Evolutionary conservation across 306 rosid species (phyloP).

Genomic region (Cucurbita maxima): DNA sequence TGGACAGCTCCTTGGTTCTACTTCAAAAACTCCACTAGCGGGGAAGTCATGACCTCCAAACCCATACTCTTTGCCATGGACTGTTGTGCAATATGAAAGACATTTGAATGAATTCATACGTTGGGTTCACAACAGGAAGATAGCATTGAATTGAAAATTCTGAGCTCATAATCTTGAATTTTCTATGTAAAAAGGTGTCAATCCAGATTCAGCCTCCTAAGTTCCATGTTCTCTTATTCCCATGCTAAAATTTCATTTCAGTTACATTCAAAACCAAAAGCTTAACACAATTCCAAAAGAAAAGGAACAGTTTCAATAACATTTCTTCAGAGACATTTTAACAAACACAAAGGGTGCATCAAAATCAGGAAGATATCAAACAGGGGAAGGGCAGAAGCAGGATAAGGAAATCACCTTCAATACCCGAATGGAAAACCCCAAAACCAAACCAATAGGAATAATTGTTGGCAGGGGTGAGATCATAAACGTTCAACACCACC

Average conservation of each 20-base stretch:
- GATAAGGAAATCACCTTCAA: conserved; percentile 46
- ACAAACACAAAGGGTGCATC: neutral
- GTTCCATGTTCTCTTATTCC: too few relatives aligned
- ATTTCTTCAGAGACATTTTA: neutral
- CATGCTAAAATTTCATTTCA: neutral
- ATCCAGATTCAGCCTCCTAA: neutral
- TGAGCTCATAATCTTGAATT: neutral
- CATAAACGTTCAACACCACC: conserved; percentile 75
- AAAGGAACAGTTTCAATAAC: neutral
- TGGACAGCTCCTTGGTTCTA: conserved; percentile 84
- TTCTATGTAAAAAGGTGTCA: neutral
- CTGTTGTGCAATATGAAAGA: conserved; percentile 18
- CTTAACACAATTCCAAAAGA: neutral
- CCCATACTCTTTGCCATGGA: conserved; percentile 87
- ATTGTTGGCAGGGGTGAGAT: conserved; percentile 77
- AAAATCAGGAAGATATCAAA: neutral
- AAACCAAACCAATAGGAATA: conserved; percentile 72
- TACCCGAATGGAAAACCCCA: conserved; percentile 90
- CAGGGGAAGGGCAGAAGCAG: neutral
- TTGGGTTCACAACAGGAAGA: neutral
- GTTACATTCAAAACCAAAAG: neutral
- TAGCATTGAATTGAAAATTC: neutral
- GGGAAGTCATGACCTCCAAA: conserved; percentile 92
- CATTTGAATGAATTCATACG: neutral
- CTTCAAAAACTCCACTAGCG: conserved; percentile 93